Evolutionary conservation across 2,329 filamentous ascomycete genomes (phyloP), one percentile per base, ranked within the genome.

Genomic region (Acrocalymma vagum): DNA sequence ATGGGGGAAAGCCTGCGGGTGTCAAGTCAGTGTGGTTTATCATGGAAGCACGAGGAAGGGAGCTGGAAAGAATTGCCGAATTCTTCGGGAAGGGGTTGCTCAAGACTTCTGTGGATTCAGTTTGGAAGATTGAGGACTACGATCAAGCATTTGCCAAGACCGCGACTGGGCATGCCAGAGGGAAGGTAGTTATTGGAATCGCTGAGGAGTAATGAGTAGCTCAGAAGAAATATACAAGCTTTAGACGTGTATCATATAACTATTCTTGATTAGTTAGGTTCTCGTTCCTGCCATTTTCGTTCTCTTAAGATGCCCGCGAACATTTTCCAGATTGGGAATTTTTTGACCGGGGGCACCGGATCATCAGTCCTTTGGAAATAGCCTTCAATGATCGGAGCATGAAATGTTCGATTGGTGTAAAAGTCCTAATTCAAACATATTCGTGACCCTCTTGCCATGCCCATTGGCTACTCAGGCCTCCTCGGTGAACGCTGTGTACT

Each of bases 401-500:
- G n/a, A n/a, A n/a, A n/a, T 22, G 9, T 15, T 40, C 9, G 15
- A 23, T 23, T 30, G 9, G 15, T 42, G 27, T 13, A 37, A 23
- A 35, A n/a, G 14, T 15, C 17, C 13, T 22, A 17, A n/a, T n/a
- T n/a, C n/a, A n/a, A n/a, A n/a, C n/a, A n/a, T n/a, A n/a, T n/a
- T n/a, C n/a, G n/a, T n/a, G n/a, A n/a, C n/a, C n/a, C n/a, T n/a
- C n/a, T n/a, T n/a, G n/a, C n/a, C n/a, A n/a, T n/a, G n/a, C n/a
- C n/a, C n/a, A n/a, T n/a, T n/a, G n/a, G 28, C n/a, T 23, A 24
- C 3, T 30, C 29, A 59, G 37, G 55, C 58, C 14, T 81, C 77
- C 58, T 80, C 78, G 15, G 84, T 88, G 67, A 92, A 92, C 25
- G 78, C 78, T 75, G 86, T 86, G 76, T 99, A 97, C 52, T 82